Evolutionary conservation across 495 filamentous ascomycete species (phyloP).

Genomic region (Penicillium silybi): DNA sequence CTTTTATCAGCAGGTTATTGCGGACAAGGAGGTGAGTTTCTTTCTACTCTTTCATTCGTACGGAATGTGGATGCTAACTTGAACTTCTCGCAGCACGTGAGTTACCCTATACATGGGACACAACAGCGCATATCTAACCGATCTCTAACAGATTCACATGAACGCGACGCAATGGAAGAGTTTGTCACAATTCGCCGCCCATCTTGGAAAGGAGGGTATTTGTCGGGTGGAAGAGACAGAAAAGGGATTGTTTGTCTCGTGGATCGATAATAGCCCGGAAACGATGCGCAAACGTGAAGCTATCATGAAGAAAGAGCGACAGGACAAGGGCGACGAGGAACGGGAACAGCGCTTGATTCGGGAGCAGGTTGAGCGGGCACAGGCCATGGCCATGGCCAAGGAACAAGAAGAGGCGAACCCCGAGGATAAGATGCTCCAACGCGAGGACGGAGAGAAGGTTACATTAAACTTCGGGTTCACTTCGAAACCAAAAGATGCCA

Average conservation of each 20-base stretch:
- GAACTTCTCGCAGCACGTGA: background rate
- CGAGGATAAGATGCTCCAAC: conserved; percentile 51
- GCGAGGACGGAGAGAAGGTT: conserved; percentile 79
- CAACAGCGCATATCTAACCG: background rate
- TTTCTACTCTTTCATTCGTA: background rate
- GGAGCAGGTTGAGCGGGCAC: conserved; percentile 77
- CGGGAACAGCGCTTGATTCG: conserved; percentile 73
- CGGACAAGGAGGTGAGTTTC: conserved; percentile 31
- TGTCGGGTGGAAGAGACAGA: conserved; percentile 86
- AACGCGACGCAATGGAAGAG: conserved; percentile 84
- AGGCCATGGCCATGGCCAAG: conserved; percentile 29
- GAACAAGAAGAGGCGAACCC: conserved; percentile 42
- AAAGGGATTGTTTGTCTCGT: conserved; percentile 77
- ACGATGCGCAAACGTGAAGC: conserved; percentile 75
- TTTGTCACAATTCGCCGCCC: conserved; percentile 83
- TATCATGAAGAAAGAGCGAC: conserved; percentile 73
- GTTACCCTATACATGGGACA: background rate
- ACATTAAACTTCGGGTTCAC: conserved; percentile 65
- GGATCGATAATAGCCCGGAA: conserved; percentile 87
- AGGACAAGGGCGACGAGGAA: conserved; percentile 87
- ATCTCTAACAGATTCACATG: conserved; percentile 85
- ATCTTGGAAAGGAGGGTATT: conserved; percentile 77
- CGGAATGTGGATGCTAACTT: too few species aligned
- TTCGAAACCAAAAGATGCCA: conserved; percentile 33
- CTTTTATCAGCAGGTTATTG: conserved; percentile 80